phyloP scores from a whole-genome alignment of 129 eudicot genomes.

The Chrysanthemum makinoi region DNA sequence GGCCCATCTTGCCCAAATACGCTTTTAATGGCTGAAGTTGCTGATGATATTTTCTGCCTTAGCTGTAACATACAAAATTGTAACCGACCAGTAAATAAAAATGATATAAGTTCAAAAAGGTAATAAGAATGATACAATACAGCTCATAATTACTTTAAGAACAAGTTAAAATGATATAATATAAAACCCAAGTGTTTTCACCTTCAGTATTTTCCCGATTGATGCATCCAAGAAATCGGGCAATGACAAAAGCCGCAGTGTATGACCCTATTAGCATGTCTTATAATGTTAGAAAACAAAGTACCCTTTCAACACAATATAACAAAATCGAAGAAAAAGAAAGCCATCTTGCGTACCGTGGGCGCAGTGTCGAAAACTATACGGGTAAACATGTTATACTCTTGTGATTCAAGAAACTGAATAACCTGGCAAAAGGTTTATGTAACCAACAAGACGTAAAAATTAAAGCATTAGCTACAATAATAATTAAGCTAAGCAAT shows the following conservation, averaged over 20 bases:
- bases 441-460: constrained; percentile 14
- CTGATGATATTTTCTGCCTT: constrained; percentile 75
- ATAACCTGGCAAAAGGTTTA: constrained; percentile 59
- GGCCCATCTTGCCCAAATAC: constrained; percentile 80
- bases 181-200: background rate
- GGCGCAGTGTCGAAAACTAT: constrained; percentile 94
- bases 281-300: constrained; percentile 18
- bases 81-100: background rate
- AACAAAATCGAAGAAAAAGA: background rate
- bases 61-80: constrained; percentile 50
- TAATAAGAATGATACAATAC: background rate
- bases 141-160: constrained; percentile 1
- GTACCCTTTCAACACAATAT: constrained; percentile 4
- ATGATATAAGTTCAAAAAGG: background rate
- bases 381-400: constrained; percentile 76
- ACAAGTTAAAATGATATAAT: background rate
- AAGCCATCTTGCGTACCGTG: constrained; percentile 43
- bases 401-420: constrained; percentile 78
- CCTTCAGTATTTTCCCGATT: constrained; percentile 94
- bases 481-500: background rate
- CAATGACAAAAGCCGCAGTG: constrained; percentile 85
- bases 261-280: constrained; percentile 70
- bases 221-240: constrained; percentile 97
- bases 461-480: background rate
- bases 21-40: constrained; percentile 92